Conservation (phyloP, 108 stramenopile species). For the Cylindrotheca fusiformis region DNA sequence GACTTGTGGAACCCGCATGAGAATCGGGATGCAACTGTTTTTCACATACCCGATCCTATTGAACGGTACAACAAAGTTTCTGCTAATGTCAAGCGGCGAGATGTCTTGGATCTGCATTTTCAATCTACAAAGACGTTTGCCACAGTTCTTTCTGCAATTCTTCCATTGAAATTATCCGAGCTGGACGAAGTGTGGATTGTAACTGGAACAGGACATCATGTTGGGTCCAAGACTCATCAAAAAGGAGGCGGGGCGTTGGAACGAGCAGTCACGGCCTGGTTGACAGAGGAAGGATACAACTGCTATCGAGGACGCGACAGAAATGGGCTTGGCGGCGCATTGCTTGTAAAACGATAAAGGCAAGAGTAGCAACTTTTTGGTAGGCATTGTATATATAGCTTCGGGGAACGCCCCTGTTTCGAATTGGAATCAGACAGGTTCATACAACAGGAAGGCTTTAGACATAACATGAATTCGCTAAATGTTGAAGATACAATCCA, state of each 20-base stretch:
- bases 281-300: constrained; percentile 42
- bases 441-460: no score
- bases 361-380: not conserved
- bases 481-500: no score
- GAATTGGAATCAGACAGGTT: no score
- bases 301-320: constrained; percentile 42
- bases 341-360: constrained; percentile 30
- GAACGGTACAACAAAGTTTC: constrained; percentile 40
- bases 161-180: constrained; percentile 37
- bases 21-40: constrained; percentile 48
- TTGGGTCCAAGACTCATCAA: constrained; percentile 54
- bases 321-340: constrained; percentile 59
- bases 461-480: no score
- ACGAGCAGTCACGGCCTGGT: constrained; percentile 44
- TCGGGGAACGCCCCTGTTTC: no score
- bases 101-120: constrained; percentile 68
- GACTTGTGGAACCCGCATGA: constrained; percentile 60
- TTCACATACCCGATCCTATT: constrained; percentile 57
- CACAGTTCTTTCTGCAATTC: constrained; percentile 31
- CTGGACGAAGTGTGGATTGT: constrained; percentile 51
- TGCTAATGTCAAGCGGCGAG: constrained; percentile 11
- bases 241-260: constrained; percentile 65
- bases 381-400: no score
- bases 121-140: constrained; percentile 66
- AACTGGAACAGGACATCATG: constrained; percentile 65